Evolutionary conservation across 345 rosid species (phyloP), one percentile per base, ranked within the genome.

Genomic region (Cardamine occulta): DNA sequence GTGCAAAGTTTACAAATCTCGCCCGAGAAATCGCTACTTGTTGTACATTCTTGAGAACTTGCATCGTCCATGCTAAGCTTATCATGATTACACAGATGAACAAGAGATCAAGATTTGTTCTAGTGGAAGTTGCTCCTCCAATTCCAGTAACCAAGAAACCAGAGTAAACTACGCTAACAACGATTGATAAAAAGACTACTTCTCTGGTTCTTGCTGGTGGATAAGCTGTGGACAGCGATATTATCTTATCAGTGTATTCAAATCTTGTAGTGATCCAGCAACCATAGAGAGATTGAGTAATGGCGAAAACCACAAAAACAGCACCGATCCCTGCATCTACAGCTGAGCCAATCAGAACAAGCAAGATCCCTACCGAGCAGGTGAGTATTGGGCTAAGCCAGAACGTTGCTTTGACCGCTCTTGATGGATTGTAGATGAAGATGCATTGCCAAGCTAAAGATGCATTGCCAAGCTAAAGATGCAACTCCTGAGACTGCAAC

Each of bases 41-140:
- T 80, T 85, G 49, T 51, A 81, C 77, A 70, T 91, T 88, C 82
- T 83, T 91, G 70, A 86, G 68, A 67, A 86, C 91, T 75, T 91
- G 97, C 91, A 85, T 80, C 21, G 83, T 86, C 97, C 98, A 94
- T 17, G 79, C 63, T 58, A 89, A 84, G 87, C 91, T 85, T n/a
- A 86, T 71, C 76, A 91, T 28, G 81, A 86, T 83, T 14, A 81
- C 26, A 4, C 72, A 12, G 55, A 86, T 88, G 89, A 89, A 88
- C 74, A 83, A 19, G 39, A 72, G 53, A 77, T 91, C 90, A 9
- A 82, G 62, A 34, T 19, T 69, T 15, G 88, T 85, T 68, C 85
- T 85, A 2, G 86, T 76, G 0, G 94, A 78, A 14, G 87, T 84
- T 23, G 97, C 97, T 29, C 95, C 96, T 24, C 95, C 96, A 15